Base-by-base conservation (phyloP, 2,329 filamentous ascomycete species). In the Fusarium burgessii region DNA sequence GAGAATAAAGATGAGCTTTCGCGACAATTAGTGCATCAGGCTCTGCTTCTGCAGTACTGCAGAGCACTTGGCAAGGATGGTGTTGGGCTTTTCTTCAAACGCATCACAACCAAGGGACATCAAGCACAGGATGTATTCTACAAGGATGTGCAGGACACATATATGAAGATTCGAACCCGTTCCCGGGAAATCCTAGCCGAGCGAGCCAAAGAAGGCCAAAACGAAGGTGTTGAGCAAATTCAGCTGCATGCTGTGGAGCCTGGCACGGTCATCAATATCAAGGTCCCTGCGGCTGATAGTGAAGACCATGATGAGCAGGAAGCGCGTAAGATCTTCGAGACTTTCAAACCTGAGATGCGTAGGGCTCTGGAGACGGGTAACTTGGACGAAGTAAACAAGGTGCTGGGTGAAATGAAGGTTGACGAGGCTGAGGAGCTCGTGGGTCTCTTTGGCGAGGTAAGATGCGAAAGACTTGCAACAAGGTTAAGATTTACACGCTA, bases 231-330 rank as follows among this genome's bases (percentile, higher is more conserved):
- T 13, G 96, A 99, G 84, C 95, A 98, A 81, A 99, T 99, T 74
- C 97, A 99, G 82, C 87, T 99, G 49, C 96, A 99, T 79, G 95
- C 96, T 17, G 95, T 99, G 14, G 94, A 98, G 80, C 95, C 95
- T 0, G 92, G 92, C 50, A 98, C 95, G 6, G 91, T 93, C 67
- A 98, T 99, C 80, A 93, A 93, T 78, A 98, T 98, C 80, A 89
- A 84, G 58, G 91, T 97, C 41, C 95, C 96, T 15, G 85, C 92
- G 1, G 85, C 86, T 41, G 86, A 89, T 27, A 92, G 90, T 74
- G 86, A 90, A 27, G 90, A 95, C 56, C 87, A 89, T 2, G 90
- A 87, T 57, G 87, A 86, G 57, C 85, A 90, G 69, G 84, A 87
- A 66, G 90, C 90, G 1, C 87, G 95, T 45, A 84, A 89, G 74